Evolutionary conservation across 1,284 basidiomycete species (phyloP), one percentile per base, ranked within the genome.

Genomic region (Golubevia pallescens): DNA sequence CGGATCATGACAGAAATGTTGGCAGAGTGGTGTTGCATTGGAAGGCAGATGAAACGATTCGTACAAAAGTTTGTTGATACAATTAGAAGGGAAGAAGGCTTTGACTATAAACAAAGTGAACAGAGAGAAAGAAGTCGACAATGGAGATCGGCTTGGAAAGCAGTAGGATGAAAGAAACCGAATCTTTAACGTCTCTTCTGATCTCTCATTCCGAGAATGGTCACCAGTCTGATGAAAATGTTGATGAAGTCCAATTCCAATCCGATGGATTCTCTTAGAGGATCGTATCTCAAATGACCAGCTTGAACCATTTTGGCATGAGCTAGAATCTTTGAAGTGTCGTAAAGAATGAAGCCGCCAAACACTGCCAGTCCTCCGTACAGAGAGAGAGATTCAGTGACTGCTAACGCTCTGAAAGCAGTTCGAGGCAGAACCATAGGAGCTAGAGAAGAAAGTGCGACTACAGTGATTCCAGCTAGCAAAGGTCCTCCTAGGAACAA

Each of bases 211-310:
- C 28, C 28, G 28, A 28, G 28, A 28, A 28, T 28, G 28, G 28
- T 28, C 28, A 28, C 28, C 28, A 28, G 20, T 55, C 62, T 5
- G 21, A 62, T 70, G 65, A 86, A 87, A 57, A 87, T 79, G 80
- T 87, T 95, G 84, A 96, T 91, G 88, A 94, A 92, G 81, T 94
- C 93, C 63, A 96, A 89, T 82, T 94, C 91, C 57, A 95, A 88
- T 60, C 90, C 88, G 64, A 87, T 85, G 8, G 92, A 90, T 86
- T 95, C 93, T 67, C 89, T 90, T 70, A 95, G 87, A 5, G 94
- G 91, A 85, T 96, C 94, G 19, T 89, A 87, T 58, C 89, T 88
- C 74, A 92, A 89, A 53, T 87, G 75, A 59, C 93, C 93, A 65
- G 88, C 87, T 78, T 93, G 90, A 19, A 90, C 91, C 85, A 92